Conservation (phyloP, 2,329 filamentous ascomycete genomes). For the Trichothecium roseum region DNA sequence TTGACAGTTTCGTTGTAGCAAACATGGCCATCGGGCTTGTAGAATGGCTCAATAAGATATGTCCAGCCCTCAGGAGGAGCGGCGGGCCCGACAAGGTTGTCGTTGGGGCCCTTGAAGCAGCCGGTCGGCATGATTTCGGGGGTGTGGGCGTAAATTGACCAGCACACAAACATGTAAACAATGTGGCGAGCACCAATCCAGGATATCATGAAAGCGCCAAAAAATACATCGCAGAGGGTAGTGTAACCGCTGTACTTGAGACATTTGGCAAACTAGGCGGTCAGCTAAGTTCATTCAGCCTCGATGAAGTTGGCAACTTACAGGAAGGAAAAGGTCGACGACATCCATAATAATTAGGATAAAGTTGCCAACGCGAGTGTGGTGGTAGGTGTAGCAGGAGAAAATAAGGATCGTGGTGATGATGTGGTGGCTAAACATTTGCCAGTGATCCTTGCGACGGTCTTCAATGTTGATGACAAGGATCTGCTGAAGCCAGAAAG, state of each 20-base stretch:
- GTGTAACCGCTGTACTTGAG: slow-evolving; percentile 80
- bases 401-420: slow-evolving; percentile 76
- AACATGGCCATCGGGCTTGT: slow-evolving; percentile 58
- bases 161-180: slow-evolving; percentile 69
- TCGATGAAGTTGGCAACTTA: slow-evolving; percentile 30
- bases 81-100: slow-evolving; percentile 44
- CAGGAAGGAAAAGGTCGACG: slow-evolving; percentile 78
- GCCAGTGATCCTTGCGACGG: slow-evolving; percentile 84
- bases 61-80: slow-evolving; percentile 37
- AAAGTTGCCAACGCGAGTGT: slow-evolving; percentile 78
- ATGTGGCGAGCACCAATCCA: slow-evolving; percentile 82
- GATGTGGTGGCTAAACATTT: slow-evolving; percentile 93
- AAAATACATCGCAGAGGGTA: slow-evolving; percentile 68
- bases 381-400: slow-evolving; percentile 75
- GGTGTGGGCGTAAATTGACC: slow-evolving; percentile 65
- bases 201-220: slow-evolving; percentile 73
- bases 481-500: slow-evolving; percentile 91
- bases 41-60: slow-evolving; percentile 66
- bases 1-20: slow-evolving; percentile 71
- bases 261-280: slow-evolving; percentile 59
- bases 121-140: slow-evolving; percentile 52
- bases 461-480: slow-evolving; percentile 92
- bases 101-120: slow-evolving; percentile 56
- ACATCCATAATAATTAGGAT: slow-evolving; percentile 91
- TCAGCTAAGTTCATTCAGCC: background rate